phyloP scores from a whole-genome alignment of 495 filamentous ascomycete genomes.

The Saxophila tyrrhenica region DNA sequence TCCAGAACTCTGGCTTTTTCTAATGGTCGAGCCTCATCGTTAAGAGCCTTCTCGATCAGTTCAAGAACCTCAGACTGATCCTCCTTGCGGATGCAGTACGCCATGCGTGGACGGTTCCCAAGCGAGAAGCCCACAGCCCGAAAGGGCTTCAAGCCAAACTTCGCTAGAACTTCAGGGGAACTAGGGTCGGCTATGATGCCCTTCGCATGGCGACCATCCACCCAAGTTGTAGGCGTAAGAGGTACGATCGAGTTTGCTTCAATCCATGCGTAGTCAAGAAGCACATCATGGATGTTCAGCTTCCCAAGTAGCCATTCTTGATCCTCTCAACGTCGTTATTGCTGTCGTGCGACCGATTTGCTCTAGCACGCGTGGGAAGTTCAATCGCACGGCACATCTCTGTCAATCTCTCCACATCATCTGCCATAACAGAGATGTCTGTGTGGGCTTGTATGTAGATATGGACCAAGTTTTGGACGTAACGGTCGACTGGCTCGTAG shows the following conservation, averaged over 20 bases:
- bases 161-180: not conserved
- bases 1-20: not conserved
- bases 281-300: not conserved
- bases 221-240: not conserved
- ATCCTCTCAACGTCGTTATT: not conserved
- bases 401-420: not conserved
- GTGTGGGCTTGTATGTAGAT: not conserved
- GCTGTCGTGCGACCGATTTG: not conserved
- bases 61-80: not conserved
- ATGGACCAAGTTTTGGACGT: not conserved
- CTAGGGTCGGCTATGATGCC: not conserved
- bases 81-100: not conserved
- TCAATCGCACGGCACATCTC: not conserved
- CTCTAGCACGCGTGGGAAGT: not conserved
- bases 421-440: not conserved
- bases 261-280: not conserved
- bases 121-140: not conserved
- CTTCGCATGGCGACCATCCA: not conserved
- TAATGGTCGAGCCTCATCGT: not conserved
- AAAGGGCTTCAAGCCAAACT: not conserved
- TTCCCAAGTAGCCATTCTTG: not conserved
- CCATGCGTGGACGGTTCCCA: not conserved
- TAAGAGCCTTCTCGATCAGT: not conserved
- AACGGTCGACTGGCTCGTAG: not conserved
- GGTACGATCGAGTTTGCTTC: not conserved